phyloP scores from a whole-genome alignment of 805 yeast genomes.

The Vanderwaltozyma polyspora region DNA sequence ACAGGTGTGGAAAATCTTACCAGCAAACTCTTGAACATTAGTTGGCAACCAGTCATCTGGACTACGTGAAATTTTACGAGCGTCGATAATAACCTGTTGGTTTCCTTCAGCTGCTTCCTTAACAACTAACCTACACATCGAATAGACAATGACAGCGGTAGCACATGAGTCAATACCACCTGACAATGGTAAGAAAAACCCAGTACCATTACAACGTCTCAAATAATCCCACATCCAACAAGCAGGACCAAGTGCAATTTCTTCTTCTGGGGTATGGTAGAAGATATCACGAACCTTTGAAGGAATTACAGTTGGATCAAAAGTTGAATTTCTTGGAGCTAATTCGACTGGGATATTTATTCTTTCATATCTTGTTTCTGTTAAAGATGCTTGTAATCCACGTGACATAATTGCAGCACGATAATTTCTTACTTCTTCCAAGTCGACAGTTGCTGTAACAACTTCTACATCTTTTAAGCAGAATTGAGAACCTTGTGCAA shows the following conservation, averaged over 20 bases:
- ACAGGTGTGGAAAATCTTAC: conserved; percentile 71
- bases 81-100: conserved; percentile 66
- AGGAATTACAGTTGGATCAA: conserved; percentile 54
- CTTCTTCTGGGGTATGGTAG: conserved; percentile 84
- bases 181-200: conserved; percentile 84
- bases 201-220: conserved; percentile 81
- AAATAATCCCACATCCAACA: conserved; percentile 99
- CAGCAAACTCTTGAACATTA: conserved; percentile 66
- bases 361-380: conserved; percentile 34
- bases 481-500: conserved; percentile 91
- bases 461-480: conserved; percentile 89
- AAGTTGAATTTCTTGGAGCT: conserved; percentile 46
- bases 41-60: conserved; percentile 53
- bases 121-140: conserved; percentile 84
- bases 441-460: conserved; percentile 84
- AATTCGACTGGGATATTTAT: conserved; percentile 54
- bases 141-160: conserved; percentile 85
- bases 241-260: conserved; percentile 96
- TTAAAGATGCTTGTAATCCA: conserved; percentile 49
- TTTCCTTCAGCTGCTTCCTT: conserved; percentile 59
- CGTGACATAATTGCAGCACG: conserved; percentile 62
- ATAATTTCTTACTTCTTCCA: conserved; percentile 82
- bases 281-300: conserved; percentile 38
- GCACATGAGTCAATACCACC: conserved; percentile 99
- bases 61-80: conserved; percentile 52